Evolutionary conservation across 345 rosid genomes (phyloP), one percentile per base, ranked within the genome.

Genomic region (Rhodamnia rubescens): DNA sequence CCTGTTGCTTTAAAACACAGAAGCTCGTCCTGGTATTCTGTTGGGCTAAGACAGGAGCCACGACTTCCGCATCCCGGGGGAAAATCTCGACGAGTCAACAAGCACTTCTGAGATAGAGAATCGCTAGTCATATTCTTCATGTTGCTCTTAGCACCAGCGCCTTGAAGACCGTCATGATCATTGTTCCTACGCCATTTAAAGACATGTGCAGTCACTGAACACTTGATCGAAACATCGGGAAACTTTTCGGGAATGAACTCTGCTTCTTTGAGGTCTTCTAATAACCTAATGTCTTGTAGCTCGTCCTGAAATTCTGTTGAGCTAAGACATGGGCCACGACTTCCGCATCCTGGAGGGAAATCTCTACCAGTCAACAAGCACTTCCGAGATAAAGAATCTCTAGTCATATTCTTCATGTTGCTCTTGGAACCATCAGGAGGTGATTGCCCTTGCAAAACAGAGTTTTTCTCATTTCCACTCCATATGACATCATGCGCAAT

Each of bases 341-440:
- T 85, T 40, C 84, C 81, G 9, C 87, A 85, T 49, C 84, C 84
- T 6, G 52, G 81, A 53, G 84, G 87, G 81, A 59, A 82, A 27
- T 85, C 61, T 44, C 87, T 75, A 16, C 24, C 42, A 18, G 52
- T 83, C 59, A 57, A 13, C 36, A 2, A 57, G 81, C 12, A 50
- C 57, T 58, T 85, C 36, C 29, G 40, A 80, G 83, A 32, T 29
- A 44, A 18, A 49, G 47, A 53, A n/a, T 14, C 58, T 6, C 53
- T 54, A 61, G 74, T 61, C 69, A n/a, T 59, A n/a, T 59, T 59
- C 36, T 53, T 81, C 51, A 53, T 47, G 47, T 53, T 29, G 36
- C 83, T 81, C 29, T 32, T 81, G 20, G 84, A 69, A 44, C 47
- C 26, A 69, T 69, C 47, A 18, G 10, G 40, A 69, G 47, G 47